A percentile compares a stretch with the other conserved stretches of the same genome.
These are phyloP conservation scores for Dactylellina cionopaga DNA, from an alignment of 2,329 filamentous ascomycete species.

Conservation along the genomic window DNA sequence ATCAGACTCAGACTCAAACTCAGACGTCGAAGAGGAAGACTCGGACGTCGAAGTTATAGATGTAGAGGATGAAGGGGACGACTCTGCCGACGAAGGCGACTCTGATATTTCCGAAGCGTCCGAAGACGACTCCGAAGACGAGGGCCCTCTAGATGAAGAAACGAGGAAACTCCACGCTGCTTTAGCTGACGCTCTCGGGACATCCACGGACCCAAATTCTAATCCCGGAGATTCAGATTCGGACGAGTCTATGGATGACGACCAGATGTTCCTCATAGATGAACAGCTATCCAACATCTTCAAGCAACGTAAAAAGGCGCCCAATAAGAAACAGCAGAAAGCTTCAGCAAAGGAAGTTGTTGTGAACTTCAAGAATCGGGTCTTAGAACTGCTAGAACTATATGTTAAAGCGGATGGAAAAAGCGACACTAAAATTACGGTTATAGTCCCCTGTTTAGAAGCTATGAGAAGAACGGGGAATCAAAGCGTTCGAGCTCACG, in stretches of 20 bases:
- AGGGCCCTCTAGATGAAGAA: constrained; percentile 63
- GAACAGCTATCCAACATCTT: constrained; percentile 85
- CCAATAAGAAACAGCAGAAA: constrained; percentile 79
- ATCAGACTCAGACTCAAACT: constrained; percentile 61
- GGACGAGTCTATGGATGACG: constrained; percentile 89
- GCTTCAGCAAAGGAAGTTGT: constrained; percentile 89
- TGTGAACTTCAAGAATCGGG: constrained; percentile 92
- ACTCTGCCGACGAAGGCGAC: constrained; percentile 62
- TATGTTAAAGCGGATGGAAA: constrained; percentile 78
- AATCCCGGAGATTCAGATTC: constrained; percentile 68
- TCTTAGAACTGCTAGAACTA: constrained; percentile 85
- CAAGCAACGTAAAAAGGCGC: constrained; percentile 74
- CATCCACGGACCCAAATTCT: constrained; percentile 64
- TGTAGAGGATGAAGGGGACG: constrained; percentile 63
- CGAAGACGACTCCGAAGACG: constrained; percentile 62
- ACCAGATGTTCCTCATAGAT: constrained; percentile 92
- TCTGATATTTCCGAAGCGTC: constrained; percentile 62
- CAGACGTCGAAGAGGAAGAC: constrained; percentile 65
- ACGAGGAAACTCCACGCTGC: constrained; percentile 73
- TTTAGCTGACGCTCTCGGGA: constrained; percentile 80
- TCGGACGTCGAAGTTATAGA: constrained; percentile 63
- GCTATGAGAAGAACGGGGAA: constrained; percentile 37
- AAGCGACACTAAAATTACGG: constrained; percentile 24
- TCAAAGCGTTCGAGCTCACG: constrained; percentile 18
- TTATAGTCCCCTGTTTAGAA: constrained; percentile 39